phyloP scores from a whole-genome alignment of 495 filamentous ascomycete genomes.

The Penicillium samsonianum region DNA sequence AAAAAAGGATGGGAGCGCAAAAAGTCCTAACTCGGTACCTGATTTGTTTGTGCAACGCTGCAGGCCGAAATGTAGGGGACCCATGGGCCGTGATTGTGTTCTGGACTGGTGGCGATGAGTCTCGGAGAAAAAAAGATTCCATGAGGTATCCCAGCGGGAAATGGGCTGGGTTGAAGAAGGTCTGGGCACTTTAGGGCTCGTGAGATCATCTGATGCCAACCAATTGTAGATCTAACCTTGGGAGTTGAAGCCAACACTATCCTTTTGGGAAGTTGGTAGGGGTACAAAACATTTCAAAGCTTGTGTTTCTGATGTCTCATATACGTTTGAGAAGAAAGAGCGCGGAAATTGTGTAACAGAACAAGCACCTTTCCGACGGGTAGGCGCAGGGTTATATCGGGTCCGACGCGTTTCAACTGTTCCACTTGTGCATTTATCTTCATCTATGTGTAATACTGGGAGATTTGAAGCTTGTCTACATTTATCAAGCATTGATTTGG shows the following conservation, averaged over 20 bases:
- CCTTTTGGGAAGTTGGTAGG: slow-evolving; percentile 4
- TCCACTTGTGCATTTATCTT: slow-evolving; percentile 15
- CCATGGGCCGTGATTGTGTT: slow-evolving; percentile 17
- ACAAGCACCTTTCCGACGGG: slow-evolving; percentile 29
- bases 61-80: slow-evolving; percentile 13
- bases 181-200: slow-evolving; percentile 11
- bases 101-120: slow-evolving; percentile 13
- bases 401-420: slow-evolving; percentile 30
- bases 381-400: slow-evolving; percentile 23
- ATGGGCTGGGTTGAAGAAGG: background rate
- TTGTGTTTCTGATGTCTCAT: slow-evolving; percentile 2
- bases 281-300: background rate
- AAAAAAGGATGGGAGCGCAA: background rate
- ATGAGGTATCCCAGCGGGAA: background rate
- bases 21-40: slow-evolving; percentile 26
- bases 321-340: slow-evolving; percentile 16
- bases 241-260: background rate
- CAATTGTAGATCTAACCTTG: background rate
- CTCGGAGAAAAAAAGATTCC: slow-evolving; percentile 19
- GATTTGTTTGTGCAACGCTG: slow-evolving; percentile 28
- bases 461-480: background rate
- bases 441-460: background rate
- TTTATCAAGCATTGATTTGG: background rate
- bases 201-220: slow-evolving; percentile 9
- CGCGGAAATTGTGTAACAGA: slow-evolving; percentile 26